Base-by-base conservation (phyloP, 2,329 filamentous ascomycete species). In the Xylaria sp. region DNA sequence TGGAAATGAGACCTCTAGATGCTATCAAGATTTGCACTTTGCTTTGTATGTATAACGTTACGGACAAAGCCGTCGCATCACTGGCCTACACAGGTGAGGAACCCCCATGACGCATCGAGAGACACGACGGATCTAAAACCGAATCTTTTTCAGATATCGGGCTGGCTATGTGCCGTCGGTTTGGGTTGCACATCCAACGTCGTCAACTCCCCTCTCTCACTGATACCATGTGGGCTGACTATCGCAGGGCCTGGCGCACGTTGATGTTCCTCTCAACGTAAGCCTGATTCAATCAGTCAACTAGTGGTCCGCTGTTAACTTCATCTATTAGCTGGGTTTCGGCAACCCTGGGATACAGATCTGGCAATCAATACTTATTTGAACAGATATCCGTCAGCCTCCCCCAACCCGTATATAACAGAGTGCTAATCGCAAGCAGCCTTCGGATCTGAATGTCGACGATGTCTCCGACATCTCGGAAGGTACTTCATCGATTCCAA, bases 211-310 rank as follows among this genome's bases (percentile, higher is more conserved):
- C 56, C 18, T 32, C 36, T 15, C 18, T 58, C 25, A 58, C 56
- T 9, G 39, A 58, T 25, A 8, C 39, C 18, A 58, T 58, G 56
- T 58, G 56, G 56, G 18, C 23, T 30, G 56, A 58, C 46, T 58
- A 58, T 43, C 56, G 39, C 5, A 32, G 18, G 25, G 56, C 56
- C 9, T 58, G 15, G 18, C 39, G 28, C 39, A 58, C 39, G 2
- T 34, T 58, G 25, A 23, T 34, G 28, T 58, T 58, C n/a, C 25
- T 58, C n/a, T 58, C 23, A n/a, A n/a, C 39, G 56, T 46, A 58
- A 45, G 56, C 34, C 13, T 5, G 20, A 23, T 34, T 28, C 4
- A 12, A 55, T 55, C 10, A 5, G 4, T 23, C 15, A 55, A 13
- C 15, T 23, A 20, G 3, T 39, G 5, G 18, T n/a, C 25, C 36